Conservation (phyloP, 2,329 filamentous ascomycete genomes). For the Exophiala aquamarina region DNA sequence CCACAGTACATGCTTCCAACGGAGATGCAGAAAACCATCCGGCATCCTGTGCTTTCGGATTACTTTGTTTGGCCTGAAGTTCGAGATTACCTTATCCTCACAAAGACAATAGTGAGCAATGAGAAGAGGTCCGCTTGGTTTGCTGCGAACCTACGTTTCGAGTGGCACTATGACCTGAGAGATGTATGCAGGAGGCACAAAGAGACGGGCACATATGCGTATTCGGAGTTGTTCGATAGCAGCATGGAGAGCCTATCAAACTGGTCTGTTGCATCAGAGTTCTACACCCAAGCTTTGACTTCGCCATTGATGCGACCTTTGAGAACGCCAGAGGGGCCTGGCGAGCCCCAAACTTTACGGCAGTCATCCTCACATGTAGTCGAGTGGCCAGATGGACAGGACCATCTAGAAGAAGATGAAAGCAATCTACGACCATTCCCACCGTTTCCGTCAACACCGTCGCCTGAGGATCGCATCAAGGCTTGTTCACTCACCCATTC, state of each 20-base stretch:
- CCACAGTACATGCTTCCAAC: constrained; percentile 2
- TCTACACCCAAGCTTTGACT: constrained; percentile 2
- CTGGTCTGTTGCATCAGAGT: constrained; percentile 9
- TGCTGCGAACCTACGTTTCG: neutral
- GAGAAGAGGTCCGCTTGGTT: neutral
- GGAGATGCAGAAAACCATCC: constrained; percentile 5
- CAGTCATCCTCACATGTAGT: no score
- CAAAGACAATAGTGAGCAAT: neutral
- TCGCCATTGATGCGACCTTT: neutral
- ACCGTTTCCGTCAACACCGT: no score
- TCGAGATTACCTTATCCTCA: constrained; percentile 24
- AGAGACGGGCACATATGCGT: constrained; percentile 7
- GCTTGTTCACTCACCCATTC: no score
- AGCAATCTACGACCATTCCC: no score
- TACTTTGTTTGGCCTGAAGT: constrained; percentile 34
- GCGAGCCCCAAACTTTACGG: no score
- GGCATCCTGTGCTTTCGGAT: constrained; percentile 9
- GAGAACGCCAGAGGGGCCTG: no score
- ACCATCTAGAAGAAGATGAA: no score
- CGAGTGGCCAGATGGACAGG: no score
- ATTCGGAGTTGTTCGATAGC: constrained; percentile 6
- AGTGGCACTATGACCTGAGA: constrained; percentile 6
- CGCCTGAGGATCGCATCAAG: no score
- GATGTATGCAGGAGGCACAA: constrained; percentile 3
- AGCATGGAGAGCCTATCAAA: constrained; percentile 4